Base-by-base conservation (phyloP, 176 grass and related monocot genomes). In the Musa troglodytarum region DNA sequence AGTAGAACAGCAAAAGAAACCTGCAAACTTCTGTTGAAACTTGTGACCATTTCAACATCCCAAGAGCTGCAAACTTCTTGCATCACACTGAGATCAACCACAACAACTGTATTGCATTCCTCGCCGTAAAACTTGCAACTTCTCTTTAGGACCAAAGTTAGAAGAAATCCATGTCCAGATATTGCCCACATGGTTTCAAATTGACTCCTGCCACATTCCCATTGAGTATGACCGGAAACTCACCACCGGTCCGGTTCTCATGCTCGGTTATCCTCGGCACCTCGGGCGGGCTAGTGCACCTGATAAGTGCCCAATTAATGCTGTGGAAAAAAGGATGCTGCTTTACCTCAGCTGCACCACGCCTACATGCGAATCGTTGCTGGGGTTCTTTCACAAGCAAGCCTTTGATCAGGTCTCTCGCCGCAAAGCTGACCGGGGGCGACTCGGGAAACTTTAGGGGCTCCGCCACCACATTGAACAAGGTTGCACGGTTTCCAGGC, bases 391-490 rank as follows among this genome's bases (percentile, higher is more conserved):
- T 75, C 73, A 75, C 54, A 11, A 75, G 73, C 54, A 75, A 23
- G 55, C 73, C 73, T 20, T 26, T 75, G 73, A 75, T 75, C 73
- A 75, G 26, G 23, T 75, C 73, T 49, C 73, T 52, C 2, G 26
- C 73, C 61, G 54, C 73, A 75, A 75, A 75, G 29, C 73, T 75
- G 26, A 75, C 28, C 12, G 53, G 19, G 1, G 73, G 73, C 21
- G 59, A 20, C 54, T 75, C 73, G 3, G 73, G 73, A 26, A 75
- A 75, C 54, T 61, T 53, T 17, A 75, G 26, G 25, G 73, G 73
- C 29, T 75, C 73, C 2, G 54, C 53, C 73, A 75, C 73, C 73
- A 75, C 73, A 20, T 75, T 75, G 29, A 75, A 75, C 73, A 75
- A 61, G 26, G 73, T 75, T 11, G 53, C 73, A 2, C 73, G 73